Base-by-base conservation (phyloP, 2,329 filamentous ascomycete genomes). In the Fusarium papillatum region DNA sequence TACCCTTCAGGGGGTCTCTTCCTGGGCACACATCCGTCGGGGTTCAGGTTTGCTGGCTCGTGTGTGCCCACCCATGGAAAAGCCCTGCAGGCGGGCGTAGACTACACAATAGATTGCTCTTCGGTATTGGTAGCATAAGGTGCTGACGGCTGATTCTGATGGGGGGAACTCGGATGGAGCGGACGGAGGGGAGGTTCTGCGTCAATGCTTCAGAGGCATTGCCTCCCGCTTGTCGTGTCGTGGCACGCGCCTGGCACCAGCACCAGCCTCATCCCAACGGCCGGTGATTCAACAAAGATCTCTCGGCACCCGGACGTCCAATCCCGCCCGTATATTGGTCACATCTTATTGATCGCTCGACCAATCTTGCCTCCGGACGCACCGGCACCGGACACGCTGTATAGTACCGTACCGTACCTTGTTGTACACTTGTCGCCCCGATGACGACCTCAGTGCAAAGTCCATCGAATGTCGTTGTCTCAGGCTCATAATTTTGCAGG, bases 231-330 rank as follows among this genome's bases (percentile, higher is more conserved):
- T 22, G 24, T 46, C 41, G 41, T n/a, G 41, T 55, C 19, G 41
- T 62, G 24, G 59, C 64, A 67, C 66, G 62, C 61, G 53, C 57
- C 53, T 19, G 29, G 59, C 39, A 43, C 59, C 36, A 62, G 26
- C 59, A 48, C 43, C 43, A 48, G 43, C 43, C 60, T 76, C 71
- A 71, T 43, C 66, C 50, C 41, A 74, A 72, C 68, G 57, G 74
- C 74, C 74, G 41, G 61, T 74, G 61, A 71, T 76, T 74, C 64
- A 74, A 71, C 73, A 71, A 73, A 71, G 69, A 73, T 70, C 43
- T 72, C 50, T 48, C 39, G 22, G 50, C 50, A 55, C 19, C 50
- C 50, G 26, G 46, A 19, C 17, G 22, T 55, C 50, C 29, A 55
- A 55, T 55, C 26, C 50, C 41, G 43, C 62, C 43, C 66, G 38